Base-by-base conservation (phyloP, 208 protist genomes). In the Crithidia fasciculata region DNA sequence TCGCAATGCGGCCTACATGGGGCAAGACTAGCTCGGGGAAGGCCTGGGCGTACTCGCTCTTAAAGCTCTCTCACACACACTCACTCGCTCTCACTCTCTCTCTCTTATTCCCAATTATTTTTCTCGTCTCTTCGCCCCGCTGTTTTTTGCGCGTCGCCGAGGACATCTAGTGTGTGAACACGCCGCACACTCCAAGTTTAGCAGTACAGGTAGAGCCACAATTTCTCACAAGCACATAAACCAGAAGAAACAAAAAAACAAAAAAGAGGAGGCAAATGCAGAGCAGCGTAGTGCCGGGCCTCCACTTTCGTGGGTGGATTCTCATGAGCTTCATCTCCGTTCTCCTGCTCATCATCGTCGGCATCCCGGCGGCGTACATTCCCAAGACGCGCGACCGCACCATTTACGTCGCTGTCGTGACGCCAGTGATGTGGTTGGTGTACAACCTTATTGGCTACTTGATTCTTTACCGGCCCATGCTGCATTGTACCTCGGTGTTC, bases 371-470 rank as follows among this genome's bases (percentile, higher is more conserved):
- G 2, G 81, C 74, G 9, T 90, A 92, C 72, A 84, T 91, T 41
- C 18, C 60, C 12, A 72, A 41, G 10, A 64, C 60, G 6, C n/a
- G 49, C 15, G 54, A 60, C 28, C 82, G 87, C 37, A 84, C 63
- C 59, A 86, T 91, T 58, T 92, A 90, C 76, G 75, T 88, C 13
- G 57, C 81, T 9, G 77, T 88, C 10, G 80, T 86, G 36, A 72
- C 78, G 12, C 81, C 88, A 7, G 62, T 84, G 5, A 63, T 82
- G 67, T 91, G 82, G 74, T 1, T 88, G 0, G 6, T 87, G 3
- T 93, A 93, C 63, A 61, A 92, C 16, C 8, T 83, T 3, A 19
- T 85, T 0, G 41, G 86, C 19, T 93, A 90, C 73, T 63, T 92
- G 2, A 62, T 91, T 49, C 45, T 95, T 7, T 89, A 85, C 61